Conservation (phyloP, 306 rosid genomes). For the Prunus kanzakura region DNA sequence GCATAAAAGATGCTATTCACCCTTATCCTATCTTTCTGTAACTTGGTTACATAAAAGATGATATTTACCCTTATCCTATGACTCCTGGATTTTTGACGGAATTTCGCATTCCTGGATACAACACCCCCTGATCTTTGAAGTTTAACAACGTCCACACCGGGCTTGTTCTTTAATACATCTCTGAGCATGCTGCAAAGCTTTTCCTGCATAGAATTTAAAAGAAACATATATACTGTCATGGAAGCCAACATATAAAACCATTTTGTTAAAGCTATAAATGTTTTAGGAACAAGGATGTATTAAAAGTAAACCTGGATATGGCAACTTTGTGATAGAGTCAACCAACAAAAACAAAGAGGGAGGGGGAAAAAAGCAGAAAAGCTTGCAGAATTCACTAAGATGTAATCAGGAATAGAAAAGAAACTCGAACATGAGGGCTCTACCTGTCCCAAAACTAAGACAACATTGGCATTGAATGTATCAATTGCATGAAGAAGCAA, state of each 20-base stretch:
- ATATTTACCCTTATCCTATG: conserved; percentile 70
- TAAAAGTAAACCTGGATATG: neutral
- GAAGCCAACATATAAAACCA: neutral
- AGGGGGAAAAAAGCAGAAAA: neutral
- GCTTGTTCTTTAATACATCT: conserved; percentile 72
- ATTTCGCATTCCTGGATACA: conserved; percentile 75
- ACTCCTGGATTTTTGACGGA: conserved; percentile 77
- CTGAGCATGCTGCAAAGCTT: conserved; percentile 89
- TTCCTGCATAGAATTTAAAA: conserved; percentile 52
- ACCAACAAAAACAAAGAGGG: too few species aligned
- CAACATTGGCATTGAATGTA: conserved; percentile 77
- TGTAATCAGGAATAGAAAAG: neutral
- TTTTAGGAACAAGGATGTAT: neutral
- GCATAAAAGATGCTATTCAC: conserved; percentile 29
- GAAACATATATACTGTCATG: conserved; percentile 20
- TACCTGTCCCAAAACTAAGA: conserved; percentile 97
- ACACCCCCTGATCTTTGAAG: conserved; percentile 98
- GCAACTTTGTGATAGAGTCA: neutral
- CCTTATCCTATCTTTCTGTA: conserved; percentile 51
- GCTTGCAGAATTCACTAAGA: neutral
- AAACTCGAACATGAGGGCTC: conserved; percentile 1
- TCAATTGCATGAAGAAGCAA: conserved; percentile 88
- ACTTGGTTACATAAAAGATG: neutral
- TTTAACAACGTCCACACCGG: conserved; percentile 88
- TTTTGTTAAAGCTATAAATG: neutral